A percentile compares a stretch with the other conserved stretches of the same genome.
Conservation (phyloP, 2,329 filamentous ascomycete genomes). For the Fusarium guadeloupense region DNA sequence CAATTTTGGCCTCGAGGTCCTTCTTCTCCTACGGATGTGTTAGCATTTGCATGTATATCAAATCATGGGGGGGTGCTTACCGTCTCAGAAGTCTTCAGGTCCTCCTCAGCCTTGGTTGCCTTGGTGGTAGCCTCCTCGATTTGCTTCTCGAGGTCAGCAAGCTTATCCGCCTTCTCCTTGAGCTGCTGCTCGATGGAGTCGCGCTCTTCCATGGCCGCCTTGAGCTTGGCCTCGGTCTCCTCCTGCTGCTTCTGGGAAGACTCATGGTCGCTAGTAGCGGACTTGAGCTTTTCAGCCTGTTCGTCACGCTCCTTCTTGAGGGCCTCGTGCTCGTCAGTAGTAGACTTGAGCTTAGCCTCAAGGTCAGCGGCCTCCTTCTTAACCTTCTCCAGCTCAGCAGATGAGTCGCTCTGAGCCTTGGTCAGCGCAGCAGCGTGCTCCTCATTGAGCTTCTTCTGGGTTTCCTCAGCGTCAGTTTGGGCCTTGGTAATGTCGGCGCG, state of each 20-base stretch:
- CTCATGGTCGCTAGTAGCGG: constrained; percentile 26
- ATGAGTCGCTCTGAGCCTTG: constrained; percentile 40
- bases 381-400: constrained; percentile 34
- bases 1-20: constrained; percentile 32
- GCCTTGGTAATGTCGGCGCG: background rate
- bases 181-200: constrained; percentile 44
- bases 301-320: constrained; percentile 37
- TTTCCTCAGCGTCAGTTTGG: constrained; percentile 24
- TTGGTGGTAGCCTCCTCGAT: constrained; percentile 50
- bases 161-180: constrained; percentile 45
- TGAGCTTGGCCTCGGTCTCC: constrained; percentile 40
- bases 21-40: constrained; percentile 38
- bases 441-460: constrained; percentile 41
- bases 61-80: constrained; percentile 40
- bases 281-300: constrained; percentile 34
- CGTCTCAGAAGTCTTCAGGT: constrained; percentile 47
- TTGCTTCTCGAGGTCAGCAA: constrained; percentile 45
- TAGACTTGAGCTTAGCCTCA: constrained; percentile 42
- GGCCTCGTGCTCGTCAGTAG: constrained; percentile 33
- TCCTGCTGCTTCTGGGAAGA: constrained; percentile 32
- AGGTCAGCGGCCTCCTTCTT: constrained; percentile 31
- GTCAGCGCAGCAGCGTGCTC: constrained; percentile 33
- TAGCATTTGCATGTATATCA: background rate
- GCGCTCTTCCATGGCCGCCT: constrained; percentile 42
- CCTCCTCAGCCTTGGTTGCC: constrained; percentile 49